Percentiles rank a stretch among this genome's conserved stretches.
phyloP scores from a whole-genome alignment of 2,329 filamentous ascomycete species.

The Ophiobolus disseminans region DNA sequence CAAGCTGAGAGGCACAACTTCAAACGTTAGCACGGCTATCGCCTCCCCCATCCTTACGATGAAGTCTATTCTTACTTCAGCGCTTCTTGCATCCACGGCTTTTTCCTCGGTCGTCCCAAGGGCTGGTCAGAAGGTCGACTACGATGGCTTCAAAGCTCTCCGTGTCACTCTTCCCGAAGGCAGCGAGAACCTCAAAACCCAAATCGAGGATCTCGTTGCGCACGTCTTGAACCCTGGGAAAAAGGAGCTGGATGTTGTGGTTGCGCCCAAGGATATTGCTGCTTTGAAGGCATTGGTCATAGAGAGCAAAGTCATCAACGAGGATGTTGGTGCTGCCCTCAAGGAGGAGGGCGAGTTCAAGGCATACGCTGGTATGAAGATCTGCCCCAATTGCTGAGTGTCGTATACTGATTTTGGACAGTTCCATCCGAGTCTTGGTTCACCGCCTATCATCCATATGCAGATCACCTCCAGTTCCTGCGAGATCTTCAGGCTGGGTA shows the following conservation, averaged over 20 bases:
- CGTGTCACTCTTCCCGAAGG: conserved; percentile 33
- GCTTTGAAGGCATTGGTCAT: conserved; percentile 37
- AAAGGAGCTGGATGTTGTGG: conserved; percentile 43
- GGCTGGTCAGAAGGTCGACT: conserved; percentile 42
- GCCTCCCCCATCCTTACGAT: conserved; percentile 24
- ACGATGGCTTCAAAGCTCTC: conserved; percentile 47
- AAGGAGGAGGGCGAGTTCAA: conserved; percentile 39
- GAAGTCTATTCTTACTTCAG: conserved; percentile 39
- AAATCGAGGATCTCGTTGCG: conserved; percentile 41
- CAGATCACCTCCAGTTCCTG: conserved; percentile 44
- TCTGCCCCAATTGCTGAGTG: neutral
- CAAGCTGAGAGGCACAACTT: neutral
- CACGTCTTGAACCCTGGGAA: conserved; percentile 45
- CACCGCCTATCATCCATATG: conserved; percentile 46
- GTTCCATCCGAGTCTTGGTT: conserved; percentile 47
- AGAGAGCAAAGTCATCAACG: conserved; percentile 38
- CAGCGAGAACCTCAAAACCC: conserved; percentile 28
- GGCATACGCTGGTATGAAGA: conserved; percentile 36
- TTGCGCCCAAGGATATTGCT: conserved; percentile 42
- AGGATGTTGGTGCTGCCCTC: conserved; percentile 45
- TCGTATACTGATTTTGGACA: conserved; percentile 12
- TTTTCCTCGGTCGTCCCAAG: conserved; percentile 35
- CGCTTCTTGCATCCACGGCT: conserved; percentile 32
- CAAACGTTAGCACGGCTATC: conserved; percentile 1
- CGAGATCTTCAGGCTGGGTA: conserved; percentile 42